Conservation (phyloP, 1,284 basidiomycete genomes). For the Neonothopanus nambi region DNA sequence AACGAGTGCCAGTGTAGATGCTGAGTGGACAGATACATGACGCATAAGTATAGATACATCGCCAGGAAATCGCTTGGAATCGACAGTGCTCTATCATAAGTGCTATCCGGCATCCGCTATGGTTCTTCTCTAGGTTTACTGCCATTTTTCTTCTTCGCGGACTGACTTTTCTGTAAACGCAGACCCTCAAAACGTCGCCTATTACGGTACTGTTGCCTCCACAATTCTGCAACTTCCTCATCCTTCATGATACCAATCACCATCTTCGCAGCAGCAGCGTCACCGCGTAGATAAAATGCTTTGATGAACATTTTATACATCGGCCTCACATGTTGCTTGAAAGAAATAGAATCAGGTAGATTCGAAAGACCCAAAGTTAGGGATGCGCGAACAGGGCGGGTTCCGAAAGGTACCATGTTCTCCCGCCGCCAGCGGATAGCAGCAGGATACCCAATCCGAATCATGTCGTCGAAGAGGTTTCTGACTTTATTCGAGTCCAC, state of each 20-base stretch:
- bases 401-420: conserved; percentile 43
- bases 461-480: conserved; percentile 59
- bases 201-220: conserved; percentile 1
- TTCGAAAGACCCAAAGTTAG: conserved; percentile 27
- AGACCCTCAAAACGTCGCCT: not conserved
- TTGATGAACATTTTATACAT: conserved; percentile 72
- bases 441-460: conserved; percentile 56
- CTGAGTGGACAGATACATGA: no score
- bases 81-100: not conserved
- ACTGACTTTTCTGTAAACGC: not conserved
- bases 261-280: conserved; percentile 49
- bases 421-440: conserved; percentile 28
- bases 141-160: not conserved
- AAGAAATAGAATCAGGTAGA: conserved; percentile 38
- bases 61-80: no score
- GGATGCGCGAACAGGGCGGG: conserved; percentile 21
- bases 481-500: conserved; percentile 45
- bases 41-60: no score
- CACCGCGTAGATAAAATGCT: conserved; percentile 55
- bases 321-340: conserved; percentile 57
- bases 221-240: conserved; percentile 28
- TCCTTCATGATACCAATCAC: conserved; percentile 58
- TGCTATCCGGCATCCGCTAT: not conserved
- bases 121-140: not conserved
- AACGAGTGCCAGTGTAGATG: no score